Evolutionary conservation across 768 basidiomycete genomes (phyloP).

Genomic region (Clavaria fumosa): DNA sequence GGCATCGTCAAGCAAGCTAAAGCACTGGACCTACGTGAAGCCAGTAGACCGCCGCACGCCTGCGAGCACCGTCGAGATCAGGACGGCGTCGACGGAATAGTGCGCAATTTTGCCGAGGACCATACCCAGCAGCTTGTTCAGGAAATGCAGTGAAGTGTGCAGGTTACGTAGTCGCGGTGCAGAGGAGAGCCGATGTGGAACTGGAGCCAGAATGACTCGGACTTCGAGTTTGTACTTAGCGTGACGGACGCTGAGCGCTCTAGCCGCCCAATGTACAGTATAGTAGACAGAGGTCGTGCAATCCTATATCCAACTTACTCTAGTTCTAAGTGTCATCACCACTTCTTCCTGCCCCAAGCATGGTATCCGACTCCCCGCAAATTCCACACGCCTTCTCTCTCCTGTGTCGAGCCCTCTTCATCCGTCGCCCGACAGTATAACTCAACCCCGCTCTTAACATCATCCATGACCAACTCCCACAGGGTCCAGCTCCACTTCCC

Average conservation of each 20-base stretch:
- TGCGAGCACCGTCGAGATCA: slow-evolving; percentile 80
- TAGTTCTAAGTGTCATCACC: too few relatives aligned
- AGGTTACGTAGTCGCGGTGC: too few relatives aligned
- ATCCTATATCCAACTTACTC: too few relatives aligned
- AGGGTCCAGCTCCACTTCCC: slow-evolving; percentile 64
- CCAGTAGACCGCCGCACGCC: slow-evolving; percentile 86
- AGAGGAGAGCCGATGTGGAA: too few relatives aligned
- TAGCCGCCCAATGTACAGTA: too few relatives aligned
- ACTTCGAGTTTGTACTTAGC: too few relatives aligned
- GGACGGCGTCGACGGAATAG: slow-evolving; percentile 69
- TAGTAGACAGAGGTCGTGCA: too few relatives aligned
- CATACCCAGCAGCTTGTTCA: too few relatives aligned
- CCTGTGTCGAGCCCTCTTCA: slow-evolving; percentile 32
- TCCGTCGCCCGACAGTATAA: slow-evolving; percentile 40
- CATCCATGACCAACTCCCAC: slow-evolving; percentile 40
- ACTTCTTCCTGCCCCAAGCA: slow-evolving; percentile 31
- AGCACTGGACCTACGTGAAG: slow-evolving; percentile 50
- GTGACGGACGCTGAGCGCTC: too few relatives aligned
- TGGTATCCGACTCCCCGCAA: slow-evolving; percentile 48
- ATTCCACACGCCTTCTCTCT: slow-evolving; percentile 41
- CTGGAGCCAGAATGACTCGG: too few relatives aligned
- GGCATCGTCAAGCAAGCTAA: neutral
- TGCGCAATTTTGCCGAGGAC: slow-evolving; percentile 64
- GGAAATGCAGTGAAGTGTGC: too few relatives aligned
- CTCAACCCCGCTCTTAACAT: slow-evolving; percentile 19